Evolutionary conservation across 75 land plant genomes (phyloP), one percentile per base, ranked within the genome.

Genomic region (Picea glauca): DNA sequence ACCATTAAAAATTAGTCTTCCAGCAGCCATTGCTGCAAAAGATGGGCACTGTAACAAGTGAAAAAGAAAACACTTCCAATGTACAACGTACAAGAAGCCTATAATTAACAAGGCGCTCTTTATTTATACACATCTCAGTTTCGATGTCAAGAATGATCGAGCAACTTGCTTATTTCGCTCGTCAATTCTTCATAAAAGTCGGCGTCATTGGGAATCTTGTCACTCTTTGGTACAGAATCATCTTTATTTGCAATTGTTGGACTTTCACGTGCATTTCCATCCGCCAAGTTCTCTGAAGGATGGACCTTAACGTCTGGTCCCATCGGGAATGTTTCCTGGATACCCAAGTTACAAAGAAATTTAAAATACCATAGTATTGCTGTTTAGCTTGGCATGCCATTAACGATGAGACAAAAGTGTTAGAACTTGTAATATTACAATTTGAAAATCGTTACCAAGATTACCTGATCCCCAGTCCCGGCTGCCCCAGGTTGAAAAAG

Each of bases 381-480:
- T 54, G n/a, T n/a, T 13, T 58, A 5, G 76, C 72, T 15, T 70
- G 50, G 21, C n/a, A n/a, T 70, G 56, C 56, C 56, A 50, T 50
- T n/a, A n/a, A n/a, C n/a, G n/a, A n/a, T n/a, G n/a, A n/a, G n/a
- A n/a, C n/a, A 20, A 70, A n/a, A 21, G 23, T 15, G 9, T 6
- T 43, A 11, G 2, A 35, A 38, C 46, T 38, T 5, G 26, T 38
- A 67, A 67, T 67, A 67, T 33, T 35, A 67, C 1, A 31, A 3
- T 17, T 35, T 67, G 5, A 15, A 67, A 33, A 15, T 17, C 72
- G 35, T 67, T 31, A 35, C 35, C 46, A 67, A 67, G 35, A 31
- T n/a, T 83, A 93, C 96, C 93, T 84, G 97, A 78, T 90, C 93
- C 30, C 94, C 94, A 12, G 90, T 90, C 80, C 87, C 89, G 5